phyloP scores from a whole-genome alignment of 1,284 basidiomycete species.

The Heterobasidion parviporum region DNA sequence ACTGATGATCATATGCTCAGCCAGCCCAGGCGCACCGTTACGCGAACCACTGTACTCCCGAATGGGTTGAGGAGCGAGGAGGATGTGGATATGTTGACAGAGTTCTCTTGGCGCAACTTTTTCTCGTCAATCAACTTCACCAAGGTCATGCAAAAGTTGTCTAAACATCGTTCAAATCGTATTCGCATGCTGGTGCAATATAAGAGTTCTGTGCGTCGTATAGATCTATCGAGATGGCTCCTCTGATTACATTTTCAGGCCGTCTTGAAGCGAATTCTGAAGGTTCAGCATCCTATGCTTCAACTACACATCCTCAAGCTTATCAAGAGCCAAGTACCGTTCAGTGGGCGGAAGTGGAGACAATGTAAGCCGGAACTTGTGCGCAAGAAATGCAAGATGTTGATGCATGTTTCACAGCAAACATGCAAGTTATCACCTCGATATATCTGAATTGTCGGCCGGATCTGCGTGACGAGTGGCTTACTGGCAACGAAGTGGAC shows the following conservation, averaged over 20 bases:
- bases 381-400: background rate
- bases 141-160: slow-evolving; percentile 96
- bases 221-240: background rate
- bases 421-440: slow-evolving; percentile 99
- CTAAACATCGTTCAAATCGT: slow-evolving; percentile 89
- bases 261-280: slow-evolving; percentile 89
- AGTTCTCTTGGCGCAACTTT: slow-evolving; percentile 98
- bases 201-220: slow-evolving; percentile 80
- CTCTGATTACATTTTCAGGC: slow-evolving; percentile 43
- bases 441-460: slow-evolving; percentile 98
- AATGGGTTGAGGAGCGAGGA: slow-evolving; percentile 71
- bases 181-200: slow-evolving; percentile 97
- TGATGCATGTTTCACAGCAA: slow-evolving; percentile 46
- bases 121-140: slow-evolving; percentile 98
- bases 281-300: slow-evolving; percentile 89
- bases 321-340: slow-evolving; percentile 98
- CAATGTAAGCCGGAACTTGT: slow-evolving; percentile 59
- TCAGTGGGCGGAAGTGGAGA: slow-evolving; percentile 96
- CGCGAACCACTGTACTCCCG: slow-evolving; percentile 47
- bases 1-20: slow-evolving; percentile 55
- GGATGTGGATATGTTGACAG: slow-evolving; percentile 85
- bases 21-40: slow-evolving; percentile 45
- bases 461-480: slow-evolving; percentile 96
- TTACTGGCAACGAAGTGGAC: slow-evolving; percentile 90
- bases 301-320: slow-evolving; percentile 97